These are phyloP conservation scores for Spencermartinsiella ligniputridi DNA, from an alignment of 1,139 yeast genomes.

Conservation along the genomic window DNA sequence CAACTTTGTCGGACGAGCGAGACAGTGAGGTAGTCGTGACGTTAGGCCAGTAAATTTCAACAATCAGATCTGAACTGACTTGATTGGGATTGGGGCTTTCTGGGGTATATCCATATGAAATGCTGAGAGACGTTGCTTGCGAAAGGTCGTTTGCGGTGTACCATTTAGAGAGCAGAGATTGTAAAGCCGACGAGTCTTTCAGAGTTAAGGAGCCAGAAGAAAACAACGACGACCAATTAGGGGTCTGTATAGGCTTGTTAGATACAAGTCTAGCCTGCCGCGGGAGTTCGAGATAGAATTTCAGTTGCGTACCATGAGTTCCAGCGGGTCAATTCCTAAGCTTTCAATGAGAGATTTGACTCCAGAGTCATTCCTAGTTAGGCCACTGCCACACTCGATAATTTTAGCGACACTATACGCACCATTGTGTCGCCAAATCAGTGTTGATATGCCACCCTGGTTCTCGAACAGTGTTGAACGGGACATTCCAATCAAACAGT, in stretches of 20 bases:
- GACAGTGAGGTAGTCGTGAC: background rate
- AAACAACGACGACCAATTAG: conserved; percentile 25
- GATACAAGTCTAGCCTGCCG: too few relatives aligned
- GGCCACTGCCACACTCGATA: background rate
- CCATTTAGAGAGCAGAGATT: background rate
- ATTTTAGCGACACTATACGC: conserved; percentile 1
- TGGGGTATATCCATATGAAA: conserved; percentile 25
- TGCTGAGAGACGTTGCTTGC: conserved; percentile 22
- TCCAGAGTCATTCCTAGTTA: background rate
- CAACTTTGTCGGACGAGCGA: conserved; percentile 17
- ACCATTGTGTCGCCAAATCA: conserved; percentile 14
- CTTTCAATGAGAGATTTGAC: background rate
- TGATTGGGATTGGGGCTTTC: conserved; percentile 21
- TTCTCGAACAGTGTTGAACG: conserved; percentile 28
- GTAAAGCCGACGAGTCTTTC: background rate
- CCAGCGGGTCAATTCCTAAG: background rate
- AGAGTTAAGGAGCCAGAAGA: conserved; percentile 3
- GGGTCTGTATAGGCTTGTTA: conserved; percentile 18
- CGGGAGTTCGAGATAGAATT: too few relatives aligned
- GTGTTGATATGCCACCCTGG: conserved; percentile 28
- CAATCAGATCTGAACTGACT: conserved; percentile 20
- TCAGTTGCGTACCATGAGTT: background rate
- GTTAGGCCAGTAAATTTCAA: conserved; percentile 24
- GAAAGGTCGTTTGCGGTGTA: conserved; percentile 12
- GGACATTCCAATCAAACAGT: conserved; percentile 20